phyloP scores from a whole-genome alignment of 306 rosid genomes.

The Urtica urens region DNA sequence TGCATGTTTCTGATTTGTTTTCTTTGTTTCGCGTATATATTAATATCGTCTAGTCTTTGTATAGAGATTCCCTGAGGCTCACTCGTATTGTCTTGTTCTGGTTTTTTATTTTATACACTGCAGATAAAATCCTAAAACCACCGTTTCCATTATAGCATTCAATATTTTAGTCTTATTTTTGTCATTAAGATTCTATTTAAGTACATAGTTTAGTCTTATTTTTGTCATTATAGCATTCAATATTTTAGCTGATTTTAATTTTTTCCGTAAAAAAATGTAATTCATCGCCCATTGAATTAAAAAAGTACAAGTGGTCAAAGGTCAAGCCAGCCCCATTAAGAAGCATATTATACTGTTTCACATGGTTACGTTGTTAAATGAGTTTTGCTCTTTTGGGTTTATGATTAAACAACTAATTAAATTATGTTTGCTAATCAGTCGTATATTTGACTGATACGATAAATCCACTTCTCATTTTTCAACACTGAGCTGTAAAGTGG shows the following conservation, averaged over 20 bases:
- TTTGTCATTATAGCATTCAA: neutral
- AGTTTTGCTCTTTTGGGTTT: conserved; percentile 7
- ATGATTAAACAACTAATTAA: conserved; percentile 29
- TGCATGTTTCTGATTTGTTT: neutral
- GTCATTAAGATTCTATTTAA: neutral
- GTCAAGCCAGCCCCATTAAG: conserved; percentile 24
- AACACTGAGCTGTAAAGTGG: conserved; percentile 27
- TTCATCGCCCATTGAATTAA: conserved; percentile 19
- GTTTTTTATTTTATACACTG: neutral
- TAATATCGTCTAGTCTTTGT: neutral
- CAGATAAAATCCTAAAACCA: neutral
- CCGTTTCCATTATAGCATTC: neutral
- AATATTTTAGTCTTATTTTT: neutral
- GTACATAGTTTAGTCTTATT: conserved; percentile 1
- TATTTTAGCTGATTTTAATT: no score
- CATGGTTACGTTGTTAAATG: conserved; percentile 25
- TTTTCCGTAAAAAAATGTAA: conserved; percentile 19
- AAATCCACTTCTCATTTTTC: conserved; percentile 25
- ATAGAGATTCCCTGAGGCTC: conserved; percentile 19
- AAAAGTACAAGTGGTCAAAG: conserved; percentile 18
- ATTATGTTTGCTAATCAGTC: conserved; percentile 19
- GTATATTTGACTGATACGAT: conserved; percentile 30
- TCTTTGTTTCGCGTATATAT: neutral
- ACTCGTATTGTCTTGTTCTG: conserved; percentile 7
- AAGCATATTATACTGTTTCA: conserved; percentile 40